Evolutionary conservation across 2,329 filamentous ascomycete species (phyloP), one percentile per base, ranked within the genome.

Genomic region (Metarhizium sp.): DNA sequence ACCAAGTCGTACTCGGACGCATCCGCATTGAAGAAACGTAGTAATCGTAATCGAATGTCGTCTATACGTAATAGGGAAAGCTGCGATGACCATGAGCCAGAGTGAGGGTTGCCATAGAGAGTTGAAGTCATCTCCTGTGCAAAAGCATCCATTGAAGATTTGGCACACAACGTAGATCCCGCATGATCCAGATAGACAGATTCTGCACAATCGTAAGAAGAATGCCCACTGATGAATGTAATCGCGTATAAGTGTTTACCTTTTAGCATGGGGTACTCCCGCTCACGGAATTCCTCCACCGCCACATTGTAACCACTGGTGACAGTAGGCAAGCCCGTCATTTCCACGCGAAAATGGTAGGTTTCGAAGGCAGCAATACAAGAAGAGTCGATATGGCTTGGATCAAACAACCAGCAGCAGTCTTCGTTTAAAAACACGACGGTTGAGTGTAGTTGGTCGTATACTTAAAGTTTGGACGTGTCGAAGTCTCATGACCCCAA

Each of bases 51-150:
- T 8, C 92, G 83, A 34, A 87, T 76, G 68, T 92, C 83, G 60
- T 96, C 91, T 55, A 96, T 82, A 6, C 86, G 79, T 2, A 80
- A 77, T 0, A 88, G 87, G 0, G 89, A 86, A 36, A 85, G 76
- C 64, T 94, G 90, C 0, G 92, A 95, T 2, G 91, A 86, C 14
- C 79, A 75, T 2, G 92, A 95, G 51, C 84, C 86, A 0, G 92
- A 96, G 71, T 97, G 92, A 0, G 92, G 92, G 59, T 97, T 97
- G 42, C 92, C 92, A 62, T 92, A 91, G 0, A 97, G 75, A 62
- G 85, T 88, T 4, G 80, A 76, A 30, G 86, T 85, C 79, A 96
- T 86, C 57, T 94, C 88, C n/a, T 73, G 69, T 8, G 89, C 83
- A 71, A 95, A 96, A 29, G 74, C 77, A 60, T 92, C 87, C 69